A percentile compares a stretch with the other conserved stretches of the same genome.
Evolutionary conservation across 192 early-diverging fungal genomes (phyloP).

Genomic region (Coemansia brasiliensis): DNA sequence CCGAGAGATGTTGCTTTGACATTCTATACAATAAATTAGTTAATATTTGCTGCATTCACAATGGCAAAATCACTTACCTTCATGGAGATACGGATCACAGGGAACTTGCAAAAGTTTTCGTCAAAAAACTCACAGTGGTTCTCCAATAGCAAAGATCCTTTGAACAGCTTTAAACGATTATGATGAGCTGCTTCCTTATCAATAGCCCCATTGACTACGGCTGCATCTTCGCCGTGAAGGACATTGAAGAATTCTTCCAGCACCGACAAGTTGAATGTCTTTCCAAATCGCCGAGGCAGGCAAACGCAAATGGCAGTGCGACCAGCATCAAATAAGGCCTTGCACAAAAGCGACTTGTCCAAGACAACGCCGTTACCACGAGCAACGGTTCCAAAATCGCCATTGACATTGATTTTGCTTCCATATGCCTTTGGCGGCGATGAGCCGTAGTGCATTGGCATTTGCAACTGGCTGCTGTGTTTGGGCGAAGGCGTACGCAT

Average conservation of each 20-base stretch:
- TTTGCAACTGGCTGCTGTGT: neutral
- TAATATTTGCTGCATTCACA: no score
- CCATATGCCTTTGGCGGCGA: conserved; percentile 10
- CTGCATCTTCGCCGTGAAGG: neutral
- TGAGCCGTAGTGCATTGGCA: neutral
- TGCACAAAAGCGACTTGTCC: conserved; percentile 15
- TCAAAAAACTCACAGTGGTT: conserved; percentile 1
- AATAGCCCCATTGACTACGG: neutral
- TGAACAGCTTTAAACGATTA: conserved; percentile 5
- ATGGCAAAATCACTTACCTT: no score
- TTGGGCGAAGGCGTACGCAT: neutral
- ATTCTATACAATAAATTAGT: neutral
- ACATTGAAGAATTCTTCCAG: conserved; percentile 27
- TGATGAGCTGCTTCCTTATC: neutral
- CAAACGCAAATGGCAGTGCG: conserved; percentile 8
- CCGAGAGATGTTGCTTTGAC: neutral
- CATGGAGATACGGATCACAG: conserved; percentile 17
- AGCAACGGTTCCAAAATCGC: conserved; percentile 9
- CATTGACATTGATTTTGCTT: neutral
- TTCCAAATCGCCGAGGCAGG: conserved; percentile 19
- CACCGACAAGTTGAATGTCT: conserved; percentile 25
- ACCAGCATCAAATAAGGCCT: neutral
- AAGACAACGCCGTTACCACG: conserved; percentile 6
- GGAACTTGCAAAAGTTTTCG: conserved; percentile 2
- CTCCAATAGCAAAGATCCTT: neutral